Conservation (phyloP, 306 rosid genomes). For the Hippophae rhamnoides region DNA sequence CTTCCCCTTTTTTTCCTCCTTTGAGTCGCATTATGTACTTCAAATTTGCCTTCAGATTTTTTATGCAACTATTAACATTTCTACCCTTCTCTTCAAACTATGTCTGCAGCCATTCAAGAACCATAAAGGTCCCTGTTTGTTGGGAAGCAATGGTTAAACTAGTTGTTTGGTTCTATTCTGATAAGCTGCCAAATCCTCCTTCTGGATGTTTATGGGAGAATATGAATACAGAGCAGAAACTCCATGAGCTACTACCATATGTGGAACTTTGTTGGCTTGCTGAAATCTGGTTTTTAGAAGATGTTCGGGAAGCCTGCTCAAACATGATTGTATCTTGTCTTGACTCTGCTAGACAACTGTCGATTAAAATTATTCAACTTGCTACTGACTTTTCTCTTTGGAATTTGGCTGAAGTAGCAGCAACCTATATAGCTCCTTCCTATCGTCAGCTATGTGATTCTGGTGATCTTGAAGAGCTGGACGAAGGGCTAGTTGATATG, state of each 20-base stretch:
- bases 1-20: conserved; percentile 5
- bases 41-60: not conserved
- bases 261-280: conserved; percentile 78
- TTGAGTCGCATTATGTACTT: not conserved
- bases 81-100: not conserved
- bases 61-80: not conserved
- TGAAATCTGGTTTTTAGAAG: conserved; percentile 63
- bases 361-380: conserved; percentile 42
- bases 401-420: conserved; percentile 63
- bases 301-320: conserved; percentile 54
- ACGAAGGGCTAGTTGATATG: conserved; percentile 46
- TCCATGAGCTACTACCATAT: conserved; percentile 46
- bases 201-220: conserved; percentile 70
- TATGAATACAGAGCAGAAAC: conserved; percentile 56
- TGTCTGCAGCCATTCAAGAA: conserved; percentile 51
- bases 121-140: conserved; percentile 45
- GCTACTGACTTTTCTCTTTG: conserved; percentile 50
- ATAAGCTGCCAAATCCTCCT: conserved; percentile 56
- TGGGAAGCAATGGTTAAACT: conserved; percentile 76
- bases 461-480: conserved; percentile 62
- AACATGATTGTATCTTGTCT: conserved; percentile 49
- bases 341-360: conserved; percentile 37
- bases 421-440: conserved; percentile 52
- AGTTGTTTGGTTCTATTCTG: conserved; percentile 59
- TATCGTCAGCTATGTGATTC: conserved; percentile 58